phyloP scores from a whole-genome alignment of 2,329 filamentous ascomycete genomes.

The Curvularia hawaiiensis region DNA sequence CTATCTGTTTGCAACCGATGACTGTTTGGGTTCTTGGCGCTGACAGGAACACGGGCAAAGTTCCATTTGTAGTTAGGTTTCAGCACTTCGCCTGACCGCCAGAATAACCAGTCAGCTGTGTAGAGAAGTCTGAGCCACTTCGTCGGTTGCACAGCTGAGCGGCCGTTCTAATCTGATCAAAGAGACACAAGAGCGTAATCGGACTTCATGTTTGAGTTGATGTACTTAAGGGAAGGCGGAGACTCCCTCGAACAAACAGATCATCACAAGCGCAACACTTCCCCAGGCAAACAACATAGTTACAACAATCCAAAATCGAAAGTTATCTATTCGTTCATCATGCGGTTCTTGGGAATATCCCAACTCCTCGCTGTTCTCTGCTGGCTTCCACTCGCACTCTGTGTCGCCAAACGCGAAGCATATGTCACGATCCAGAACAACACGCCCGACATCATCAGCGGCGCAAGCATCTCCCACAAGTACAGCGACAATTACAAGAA shows the following conservation, averaged over 20 bases:
- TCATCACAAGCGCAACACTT: background rate
- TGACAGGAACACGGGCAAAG: background rate
- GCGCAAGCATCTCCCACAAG: constrained; percentile 14
- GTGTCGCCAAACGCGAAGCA: constrained; percentile 12
- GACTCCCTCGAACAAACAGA: background rate
- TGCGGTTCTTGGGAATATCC: background rate
- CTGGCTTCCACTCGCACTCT: constrained; percentile 5
- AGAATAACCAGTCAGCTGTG: background rate
- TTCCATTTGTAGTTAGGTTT: background rate
- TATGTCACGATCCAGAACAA: constrained; percentile 17
- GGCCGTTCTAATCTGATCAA: background rate
- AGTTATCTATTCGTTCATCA: background rate
- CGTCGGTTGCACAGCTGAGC: background rate
- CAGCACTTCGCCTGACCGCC: background rate
- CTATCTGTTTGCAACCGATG: background rate
- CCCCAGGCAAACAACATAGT: background rate
- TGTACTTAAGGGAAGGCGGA: background rate
- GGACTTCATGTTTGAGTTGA: background rate
- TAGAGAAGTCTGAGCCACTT: background rate
- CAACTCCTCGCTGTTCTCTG: constrained; percentile 6
- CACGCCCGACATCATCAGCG: constrained; percentile 14
- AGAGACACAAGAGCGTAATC: background rate
- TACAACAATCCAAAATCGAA: background rate
- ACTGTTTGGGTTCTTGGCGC: background rate
- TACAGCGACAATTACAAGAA: constrained; percentile 17